These are phyloP conservation scores for Meripilus lineatus DNA, from an alignment of 1,284 basidiomycete genomes.

Conservation along the genomic window DNA sequence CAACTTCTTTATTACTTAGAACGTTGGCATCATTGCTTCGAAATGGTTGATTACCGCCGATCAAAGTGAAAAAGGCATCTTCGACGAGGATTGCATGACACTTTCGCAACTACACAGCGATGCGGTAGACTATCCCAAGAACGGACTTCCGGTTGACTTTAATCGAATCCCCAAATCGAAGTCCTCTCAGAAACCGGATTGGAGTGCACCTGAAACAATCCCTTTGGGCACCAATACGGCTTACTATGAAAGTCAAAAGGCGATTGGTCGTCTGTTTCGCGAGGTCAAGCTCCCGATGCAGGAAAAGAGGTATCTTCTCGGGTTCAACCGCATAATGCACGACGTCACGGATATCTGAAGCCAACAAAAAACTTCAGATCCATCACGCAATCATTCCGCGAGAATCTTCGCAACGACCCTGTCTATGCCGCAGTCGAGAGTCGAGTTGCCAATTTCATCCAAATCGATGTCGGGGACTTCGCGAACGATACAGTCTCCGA, in stretches of 20 bases:
- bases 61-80: conserved; percentile 46
- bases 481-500: conserved; percentile 15
- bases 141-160: conserved; percentile 50
- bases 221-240: conserved; percentile 30
- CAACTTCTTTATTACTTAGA: conserved; percentile 34
- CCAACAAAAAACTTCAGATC: no score
- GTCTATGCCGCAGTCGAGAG: conserved; percentile 18
- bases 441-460: conserved; percentile 24
- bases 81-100: conserved; percentile 53
- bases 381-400: no score
- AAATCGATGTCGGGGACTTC: conserved; percentile 15
- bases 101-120: conserved; percentile 65
- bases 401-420: no score
- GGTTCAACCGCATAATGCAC: conserved; percentile 13
- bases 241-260: conserved; percentile 46
- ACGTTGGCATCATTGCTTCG: conserved; percentile 55
- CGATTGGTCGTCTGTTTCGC: conserved; percentile 55
- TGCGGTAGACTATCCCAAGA: conserved; percentile 66
- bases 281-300: conserved; percentile 46
- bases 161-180: conserved; percentile 43
- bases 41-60: conserved; percentile 69
- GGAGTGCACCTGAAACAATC: conserved; percentile 58
- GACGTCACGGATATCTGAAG: conserved; percentile 19
- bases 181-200: conserved; percentile 44
- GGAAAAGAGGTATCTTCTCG: no score